These are phyloP conservation scores for Fusarium verrucosum DNA, from an alignment of 2,329 filamentous ascomycete species.

Conservation along the genomic window DNA sequence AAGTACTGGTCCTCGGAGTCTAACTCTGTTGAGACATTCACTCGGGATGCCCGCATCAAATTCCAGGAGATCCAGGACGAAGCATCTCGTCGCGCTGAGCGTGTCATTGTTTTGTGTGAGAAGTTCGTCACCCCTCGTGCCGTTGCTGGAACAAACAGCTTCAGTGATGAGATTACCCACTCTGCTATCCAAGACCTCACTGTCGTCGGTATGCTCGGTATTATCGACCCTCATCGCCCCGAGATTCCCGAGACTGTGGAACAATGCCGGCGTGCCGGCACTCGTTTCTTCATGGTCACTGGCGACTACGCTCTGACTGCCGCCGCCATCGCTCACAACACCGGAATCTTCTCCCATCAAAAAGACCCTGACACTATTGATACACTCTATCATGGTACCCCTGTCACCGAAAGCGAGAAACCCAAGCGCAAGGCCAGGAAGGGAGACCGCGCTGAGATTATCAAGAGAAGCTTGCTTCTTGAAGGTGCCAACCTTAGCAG, in stretches of 20 bases:
- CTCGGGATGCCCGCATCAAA: slow-evolving; percentile 45
- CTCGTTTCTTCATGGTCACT: slow-evolving; percentile 60
- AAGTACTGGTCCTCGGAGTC: slow-evolving; percentile 49
- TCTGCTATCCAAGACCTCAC: slow-evolving; percentile 55
- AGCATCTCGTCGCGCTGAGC: slow-evolving; percentile 54
- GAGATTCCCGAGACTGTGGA: slow-evolving; percentile 54
- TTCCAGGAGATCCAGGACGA: slow-evolving; percentile 52
- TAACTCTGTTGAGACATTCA: slow-evolving; percentile 49
- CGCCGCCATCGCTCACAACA: slow-evolving; percentile 71
- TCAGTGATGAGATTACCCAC: slow-evolving; percentile 59
- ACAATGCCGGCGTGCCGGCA: slow-evolving; percentile 56
- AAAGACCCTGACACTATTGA: slow-evolving; percentile 54
- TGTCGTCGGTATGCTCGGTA: slow-evolving; percentile 62
- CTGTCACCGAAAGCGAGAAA: slow-evolving; percentile 18
- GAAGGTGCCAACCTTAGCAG: slow-evolving; percentile 69
- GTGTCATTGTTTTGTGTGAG: slow-evolving; percentile 56
- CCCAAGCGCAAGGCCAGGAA: slow-evolving; percentile 19
- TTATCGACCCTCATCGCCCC: slow-evolving; percentile 57
- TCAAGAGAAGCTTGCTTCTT: slow-evolving; percentile 44
- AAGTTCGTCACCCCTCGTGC: slow-evolving; percentile 46
- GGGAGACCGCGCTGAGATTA: slow-evolving; percentile 15
- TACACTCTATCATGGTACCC: slow-evolving; percentile 21
- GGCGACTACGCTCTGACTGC: slow-evolving; percentile 65
- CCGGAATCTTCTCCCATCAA: slow-evolving; percentile 66
- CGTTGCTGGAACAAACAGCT: slow-evolving; percentile 54